Evolutionary conservation across 345 rosid species (phyloP).

Genomic region (Cochlearia excelsa): DNA sequence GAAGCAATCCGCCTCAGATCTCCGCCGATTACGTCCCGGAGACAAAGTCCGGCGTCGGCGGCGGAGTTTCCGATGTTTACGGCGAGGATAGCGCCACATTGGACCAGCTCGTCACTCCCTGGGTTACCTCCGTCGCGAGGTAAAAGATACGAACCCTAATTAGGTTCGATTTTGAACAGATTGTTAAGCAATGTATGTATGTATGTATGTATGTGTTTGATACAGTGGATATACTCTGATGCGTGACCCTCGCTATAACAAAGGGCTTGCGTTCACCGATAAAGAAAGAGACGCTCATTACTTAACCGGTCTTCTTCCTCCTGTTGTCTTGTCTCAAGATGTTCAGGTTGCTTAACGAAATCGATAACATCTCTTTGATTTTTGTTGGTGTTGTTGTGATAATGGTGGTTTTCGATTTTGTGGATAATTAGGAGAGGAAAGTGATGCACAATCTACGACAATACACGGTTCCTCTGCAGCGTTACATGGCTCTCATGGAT

Average conservation of each 20-base stretch:
- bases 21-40: constrained; percentile 18
- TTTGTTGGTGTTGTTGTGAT: not conserved
- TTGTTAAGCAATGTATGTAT: not conserved
- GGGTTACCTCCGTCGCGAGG: constrained; percentile 38
- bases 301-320: constrained; percentile 92
- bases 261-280: constrained; percentile 81
- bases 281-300: constrained; percentile 92
- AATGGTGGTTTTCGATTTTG: too few species aligned
- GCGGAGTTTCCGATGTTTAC: constrained; percentile 30
- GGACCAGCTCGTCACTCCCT: constrained; percentile 41
- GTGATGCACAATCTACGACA: constrained; percentile 78
- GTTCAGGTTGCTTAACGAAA: constrained; percentile 49
- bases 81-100: constrained; percentile 35
- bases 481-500: constrained; percentile 91
- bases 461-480: constrained; percentile 79
- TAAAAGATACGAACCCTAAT: not conserved
- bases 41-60: constrained; percentile 31
- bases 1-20: constrained; percentile 11
- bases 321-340: constrained; percentile 62
- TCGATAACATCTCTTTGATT: not conserved
- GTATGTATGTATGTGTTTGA: not conserved
- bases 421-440: constrained; percentile 43
- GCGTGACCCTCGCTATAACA: constrained; percentile 88
- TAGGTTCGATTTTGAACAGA: too few species aligned
- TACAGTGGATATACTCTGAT: constrained; percentile 75